phyloP scores from a whole-genome alignment of 1,139 yeast genomes.

The Wickerhamomyces sp. region DNA sequence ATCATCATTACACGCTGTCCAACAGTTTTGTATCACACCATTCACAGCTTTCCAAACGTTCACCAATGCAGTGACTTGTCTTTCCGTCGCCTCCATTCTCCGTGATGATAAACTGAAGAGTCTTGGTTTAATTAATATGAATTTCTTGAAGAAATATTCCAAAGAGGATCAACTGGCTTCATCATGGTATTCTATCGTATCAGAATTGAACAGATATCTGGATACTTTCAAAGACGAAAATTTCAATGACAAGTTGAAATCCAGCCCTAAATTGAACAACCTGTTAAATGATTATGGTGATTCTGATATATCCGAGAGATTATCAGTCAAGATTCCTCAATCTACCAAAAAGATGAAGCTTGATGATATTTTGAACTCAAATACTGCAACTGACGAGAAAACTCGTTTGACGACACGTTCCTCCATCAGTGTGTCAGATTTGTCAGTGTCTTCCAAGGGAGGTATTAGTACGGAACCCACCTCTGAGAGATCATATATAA shows the following conservation, averaged over 20 bases:
- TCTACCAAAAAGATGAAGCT: constrained; percentile 8
- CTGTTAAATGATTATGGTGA: constrained; percentile 13
- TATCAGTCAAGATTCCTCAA: constrained; percentile 8
- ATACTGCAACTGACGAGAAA: neutral
- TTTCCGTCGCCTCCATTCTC: constrained; percentile 17
- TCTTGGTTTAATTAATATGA: constrained; percentile 5
- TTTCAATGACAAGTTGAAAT: constrained; percentile 3
- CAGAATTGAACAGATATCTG: constrained; percentile 9
- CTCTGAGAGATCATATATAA: neutral
- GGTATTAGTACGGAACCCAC: neutral
- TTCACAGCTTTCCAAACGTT: constrained; percentile 37
- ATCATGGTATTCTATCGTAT: constrained; percentile 8
- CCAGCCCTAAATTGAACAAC: constrained; percentile 7
- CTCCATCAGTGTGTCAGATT: neutral
- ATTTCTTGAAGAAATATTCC: constrained; percentile 1
- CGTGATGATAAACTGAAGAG: constrained; percentile 3
- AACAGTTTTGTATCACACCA: constrained; percentile 34
- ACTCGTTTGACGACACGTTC: neutral
- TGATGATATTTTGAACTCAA: constrained; percentile 11
- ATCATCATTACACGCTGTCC: constrained; percentile 22
- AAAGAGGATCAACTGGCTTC: constrained; percentile 6
- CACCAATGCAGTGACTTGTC: constrained; percentile 32
- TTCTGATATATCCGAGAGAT: constrained; percentile 9
- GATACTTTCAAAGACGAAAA: constrained; percentile 1
- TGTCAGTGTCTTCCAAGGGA: neutral